A percentile compares a stretch with the other conserved stretches of the same genome.
These are phyloP conservation scores for Priceomyces medius DNA, from an alignment of 805 yeast species.

Conservation along the genomic window DNA sequence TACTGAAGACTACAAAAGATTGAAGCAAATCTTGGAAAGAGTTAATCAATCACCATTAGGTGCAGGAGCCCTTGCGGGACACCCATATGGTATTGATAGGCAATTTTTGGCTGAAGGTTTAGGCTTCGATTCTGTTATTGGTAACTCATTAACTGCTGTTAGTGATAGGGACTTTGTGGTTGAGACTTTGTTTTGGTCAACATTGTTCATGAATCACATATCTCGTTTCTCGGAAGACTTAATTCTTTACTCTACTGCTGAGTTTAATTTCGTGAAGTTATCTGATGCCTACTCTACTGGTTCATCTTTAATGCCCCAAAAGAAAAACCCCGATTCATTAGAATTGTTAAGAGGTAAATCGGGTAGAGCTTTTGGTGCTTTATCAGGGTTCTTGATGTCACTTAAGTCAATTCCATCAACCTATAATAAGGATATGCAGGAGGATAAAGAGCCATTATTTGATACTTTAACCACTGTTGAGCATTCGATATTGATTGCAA, in stretches of 20 bases:
- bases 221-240: constrained; percentile 94
- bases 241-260: constrained; percentile 95
- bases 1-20: constrained; percentile 84
- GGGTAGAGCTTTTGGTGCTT: constrained; percentile 94
- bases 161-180: constrained; percentile 97
- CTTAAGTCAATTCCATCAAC: constrained; percentile 97
- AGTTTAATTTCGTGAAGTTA: constrained; percentile 88
- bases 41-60: constrained; percentile 91
- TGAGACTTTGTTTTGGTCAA: constrained; percentile 93
- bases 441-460: constrained; percentile 97
- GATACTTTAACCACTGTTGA: constrained; percentile 88
- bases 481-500: constrained; percentile 90
- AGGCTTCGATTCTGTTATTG: constrained; percentile 83
- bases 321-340: constrained; percentile 95
- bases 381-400: constrained; percentile 95
- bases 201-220: constrained; percentile 91
- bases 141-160: constrained; percentile 95
- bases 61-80: constrained; percentile 98
- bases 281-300: constrained; percentile 99
- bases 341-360: constrained; percentile 95
- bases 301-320: constrained; percentile 97
- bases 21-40: constrained; percentile 75
- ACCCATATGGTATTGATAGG: constrained; percentile 98
- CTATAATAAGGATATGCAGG: constrained; percentile 97
- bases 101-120: constrained; percentile 79